A percentile compares a stretch with the other conserved stretches of the same genome.
Conservation (phyloP, 2,329 filamentous ascomycete species). For the Gliomastix tumulicola region DNA sequence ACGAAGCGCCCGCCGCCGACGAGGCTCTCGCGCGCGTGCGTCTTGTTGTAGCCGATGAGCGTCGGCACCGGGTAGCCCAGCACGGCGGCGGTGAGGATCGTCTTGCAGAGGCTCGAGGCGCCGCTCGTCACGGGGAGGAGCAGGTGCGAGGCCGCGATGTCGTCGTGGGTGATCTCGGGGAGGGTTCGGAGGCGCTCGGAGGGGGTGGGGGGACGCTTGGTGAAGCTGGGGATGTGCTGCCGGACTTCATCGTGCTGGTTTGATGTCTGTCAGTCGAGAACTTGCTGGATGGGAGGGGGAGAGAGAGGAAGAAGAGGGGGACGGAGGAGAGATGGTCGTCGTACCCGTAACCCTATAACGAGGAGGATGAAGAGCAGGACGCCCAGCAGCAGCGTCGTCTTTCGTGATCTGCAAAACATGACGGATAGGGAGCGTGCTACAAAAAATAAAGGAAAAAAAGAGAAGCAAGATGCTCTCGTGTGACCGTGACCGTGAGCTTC, state of each 20-base stretch:
- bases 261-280: background rate
- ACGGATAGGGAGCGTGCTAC: too few species aligned
- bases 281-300: background rate
- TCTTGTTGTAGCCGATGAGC: conserved; percentile 9
- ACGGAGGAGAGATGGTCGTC: background rate
- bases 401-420: too few species aligned
- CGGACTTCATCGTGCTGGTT: conserved; percentile 2
- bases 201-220: background rate
- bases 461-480: too few species aligned
- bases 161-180: background rate
- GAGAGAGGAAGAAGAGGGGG: background rate
- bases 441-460: too few species aligned
- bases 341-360: too few species aligned
- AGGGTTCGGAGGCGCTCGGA: conserved; percentile 1
- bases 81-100: conserved; percentile 16
- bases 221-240: background rate
- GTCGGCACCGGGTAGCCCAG: conserved; percentile 18
- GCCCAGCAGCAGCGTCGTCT: too few species aligned
- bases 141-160: conserved; percentile 15
- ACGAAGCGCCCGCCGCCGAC: conserved; percentile 18
- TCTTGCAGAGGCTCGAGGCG: conserved; percentile 20
- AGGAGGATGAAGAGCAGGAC: background rate
- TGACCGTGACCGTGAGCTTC: too few species aligned
- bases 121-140: conserved; percentile 16
- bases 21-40: background rate